phyloP scores from a whole-genome alignment of 1,284 basidiomycete species.

The Boletellus sp. region DNA sequence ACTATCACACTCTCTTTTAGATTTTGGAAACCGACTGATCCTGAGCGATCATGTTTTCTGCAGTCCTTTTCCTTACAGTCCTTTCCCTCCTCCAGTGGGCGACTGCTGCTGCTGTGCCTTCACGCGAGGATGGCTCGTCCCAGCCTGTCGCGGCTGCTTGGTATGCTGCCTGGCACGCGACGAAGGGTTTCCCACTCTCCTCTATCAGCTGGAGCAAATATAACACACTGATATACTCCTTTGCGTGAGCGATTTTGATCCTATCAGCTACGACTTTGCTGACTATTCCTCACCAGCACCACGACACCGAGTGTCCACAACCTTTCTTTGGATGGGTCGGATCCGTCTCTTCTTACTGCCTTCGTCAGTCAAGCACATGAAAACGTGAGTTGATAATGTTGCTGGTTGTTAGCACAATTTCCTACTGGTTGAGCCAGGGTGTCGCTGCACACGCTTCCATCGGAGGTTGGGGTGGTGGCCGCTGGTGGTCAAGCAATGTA shows the following conservation, averaged over 20 bases:
- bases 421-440: slow-evolving; percentile 32
- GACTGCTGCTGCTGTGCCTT: neutral
- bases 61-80: slow-evolving; percentile 1
- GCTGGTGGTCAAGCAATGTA: slow-evolving; percentile 68
- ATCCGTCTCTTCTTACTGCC: slow-evolving; percentile 40
- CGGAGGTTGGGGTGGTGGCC: slow-evolving; percentile 80
- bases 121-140: neutral
- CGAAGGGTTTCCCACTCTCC: slow-evolving; percentile 38
- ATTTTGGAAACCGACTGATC: too few relatives aligned
- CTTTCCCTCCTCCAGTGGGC: slow-evolving; percentile 9
- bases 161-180: slow-evolving; percentile 43
- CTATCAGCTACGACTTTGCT: neutral
- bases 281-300: slow-evolving; percentile 25
- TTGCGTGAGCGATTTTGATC: slow-evolving; percentile 15
- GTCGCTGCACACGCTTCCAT: slow-evolving; percentile 72
- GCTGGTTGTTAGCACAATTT: neutral
- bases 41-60: slow-evolving; percentile 10
- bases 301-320: slow-evolving; percentile 42
- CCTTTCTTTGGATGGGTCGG: slow-evolving; percentile 40
- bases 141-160: slow-evolving; percentile 24
- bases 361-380: slow-evolving; percentile 51
- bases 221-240: slow-evolving; percentile 50
- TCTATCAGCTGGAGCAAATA: slow-evolving; percentile 49
- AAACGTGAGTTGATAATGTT: slow-evolving; percentile 32
- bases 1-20: neutral